A percentile compares a stretch with the other conserved stretches of the same genome.
These are phyloP conservation scores for Saccharomyces mikatae DNA, from an alignment of 805 yeast species.

Conservation along the genomic window DNA sequence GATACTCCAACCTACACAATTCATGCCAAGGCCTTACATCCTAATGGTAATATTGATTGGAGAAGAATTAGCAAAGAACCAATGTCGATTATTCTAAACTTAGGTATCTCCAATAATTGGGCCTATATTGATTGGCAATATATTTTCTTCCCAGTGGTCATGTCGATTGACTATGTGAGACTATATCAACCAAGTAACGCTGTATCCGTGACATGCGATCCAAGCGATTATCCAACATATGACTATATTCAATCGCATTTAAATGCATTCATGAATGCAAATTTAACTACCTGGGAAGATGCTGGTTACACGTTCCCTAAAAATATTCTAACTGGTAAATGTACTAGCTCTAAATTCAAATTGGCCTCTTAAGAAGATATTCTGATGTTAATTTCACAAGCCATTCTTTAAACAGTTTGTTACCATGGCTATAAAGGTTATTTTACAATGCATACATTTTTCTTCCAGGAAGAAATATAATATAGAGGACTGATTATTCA, in stretches of 20 bases:
- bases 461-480: not conserved
- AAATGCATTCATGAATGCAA: slow-evolving; percentile 57
- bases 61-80: slow-evolving; percentile 80
- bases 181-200: slow-evolving; percentile 70
- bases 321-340: slow-evolving; percentile 46
- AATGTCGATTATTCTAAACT: slow-evolving; percentile 74
- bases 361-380: not conserved
- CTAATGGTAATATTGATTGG: slow-evolving; percentile 82
- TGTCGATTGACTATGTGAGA: slow-evolving; percentile 77
- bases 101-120: slow-evolving; percentile 87
- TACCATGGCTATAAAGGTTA: not conserved
- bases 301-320: slow-evolving; percentile 69
- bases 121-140: slow-evolving; percentile 83
- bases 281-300: slow-evolving; percentile 61
- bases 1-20: slow-evolving; percentile 65
- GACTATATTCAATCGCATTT: slow-evolving; percentile 68
- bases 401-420: not conserved
- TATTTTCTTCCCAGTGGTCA: slow-evolving; percentile 61
- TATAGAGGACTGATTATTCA: not conserved
- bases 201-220: slow-evolving; percentile 69
- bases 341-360: slow-evolving; percentile 28
- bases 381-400: not conserved
- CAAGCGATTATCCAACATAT: slow-evolving; percentile 68
- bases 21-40: slow-evolving; percentile 64
- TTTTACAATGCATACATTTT: not conserved